A percentile compares a stretch with the other conserved stretches of the same genome.
These are phyloP conservation scores for Psilocybe cubensis DNA, from an alignment of 768 basidiomycete genomes.

Conservation along the genomic window DNA sequence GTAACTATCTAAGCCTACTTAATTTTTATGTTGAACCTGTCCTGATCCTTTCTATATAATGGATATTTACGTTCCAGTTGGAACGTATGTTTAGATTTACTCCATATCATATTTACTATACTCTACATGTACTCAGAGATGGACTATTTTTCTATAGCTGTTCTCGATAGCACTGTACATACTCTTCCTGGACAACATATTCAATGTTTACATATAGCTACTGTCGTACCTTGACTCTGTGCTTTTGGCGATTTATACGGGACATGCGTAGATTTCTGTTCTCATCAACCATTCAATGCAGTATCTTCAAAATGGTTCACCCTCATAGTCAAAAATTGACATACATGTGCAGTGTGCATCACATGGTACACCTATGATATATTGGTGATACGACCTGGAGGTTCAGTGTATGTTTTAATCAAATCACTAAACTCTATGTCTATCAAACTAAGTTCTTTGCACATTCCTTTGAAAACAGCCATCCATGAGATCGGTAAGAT, in stretches of 20 bases:
- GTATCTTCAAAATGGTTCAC: background rate
- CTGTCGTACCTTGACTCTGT: background rate
- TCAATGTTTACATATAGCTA: background rate
- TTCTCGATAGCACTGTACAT: background rate
- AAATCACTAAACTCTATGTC: constrained; percentile 3
- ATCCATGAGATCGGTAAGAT: constrained; percentile 13
- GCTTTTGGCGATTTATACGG: background rate
- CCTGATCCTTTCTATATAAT: too few species aligned
- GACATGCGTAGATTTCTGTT: background rate
- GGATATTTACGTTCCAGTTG: too few species aligned
- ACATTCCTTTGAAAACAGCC: constrained; percentile 4
- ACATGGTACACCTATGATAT: constrained; percentile 1
- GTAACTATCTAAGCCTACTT: background rate
- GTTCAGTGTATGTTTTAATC: constrained; percentile 6
- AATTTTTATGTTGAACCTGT: background rate
- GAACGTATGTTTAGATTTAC: background rate
- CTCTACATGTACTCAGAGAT: constrained; percentile 3
- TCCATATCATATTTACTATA: background rate
- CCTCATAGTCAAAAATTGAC: background rate
- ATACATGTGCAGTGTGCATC: background rate
- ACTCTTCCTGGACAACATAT: background rate
- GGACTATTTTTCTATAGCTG: constrained; percentile 1
- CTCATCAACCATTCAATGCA: background rate
- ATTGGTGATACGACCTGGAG: background rate
- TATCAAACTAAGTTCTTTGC: constrained; percentile 1